Percentiles rank a stretch among this genome's conserved stretches.
Evolutionary conservation across 768 basidiomycete genomes (phyloP).

Genomic region (Leccinellum rugosiceps): DNA sequence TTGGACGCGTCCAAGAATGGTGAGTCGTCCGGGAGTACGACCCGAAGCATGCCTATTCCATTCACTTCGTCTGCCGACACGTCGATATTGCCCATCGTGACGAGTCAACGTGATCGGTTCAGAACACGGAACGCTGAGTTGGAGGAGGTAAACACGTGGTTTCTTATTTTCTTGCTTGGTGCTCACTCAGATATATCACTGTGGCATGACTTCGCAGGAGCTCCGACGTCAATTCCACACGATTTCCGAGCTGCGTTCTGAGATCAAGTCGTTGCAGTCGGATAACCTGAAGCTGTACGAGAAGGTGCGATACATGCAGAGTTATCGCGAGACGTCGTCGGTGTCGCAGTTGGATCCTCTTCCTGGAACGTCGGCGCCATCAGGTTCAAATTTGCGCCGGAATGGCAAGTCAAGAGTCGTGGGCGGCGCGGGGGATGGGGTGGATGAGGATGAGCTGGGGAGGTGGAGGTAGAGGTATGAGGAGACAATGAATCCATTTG

Average conservation of each 20-base stretch:
- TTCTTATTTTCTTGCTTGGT: not conserved
- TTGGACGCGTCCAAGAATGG: constrained; percentile 12
- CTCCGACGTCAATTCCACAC: constrained; percentile 92
- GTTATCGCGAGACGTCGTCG: constrained; percentile 76
- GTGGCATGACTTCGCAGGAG: constrained; percentile 51
- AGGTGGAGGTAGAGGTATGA: constrained; percentile 92
- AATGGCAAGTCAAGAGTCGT: not conserved
- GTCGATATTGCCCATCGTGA: constrained; percentile 97
- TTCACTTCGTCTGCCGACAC: constrained; percentile 79
- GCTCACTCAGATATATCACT: not conserved
- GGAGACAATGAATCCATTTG: constrained; percentile 97
- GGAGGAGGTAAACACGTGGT: constrained; percentile 67
- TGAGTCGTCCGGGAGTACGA: constrained; percentile 21
- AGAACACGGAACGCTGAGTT: constrained; percentile 94
- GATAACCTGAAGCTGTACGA: constrained; percentile 99
- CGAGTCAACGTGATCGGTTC: constrained; percentile 96
- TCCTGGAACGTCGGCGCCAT: constrained; percentile 40
- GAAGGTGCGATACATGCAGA: constrained; percentile 98
- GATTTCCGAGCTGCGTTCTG: constrained; percentile 89
- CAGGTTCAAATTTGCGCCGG: not conserved
- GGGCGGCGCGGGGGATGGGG: constrained; percentile 18
- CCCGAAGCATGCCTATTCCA: constrained; percentile 61
- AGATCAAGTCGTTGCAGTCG: constrained; percentile 87
- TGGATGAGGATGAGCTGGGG: constrained; percentile 53
- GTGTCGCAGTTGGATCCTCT: constrained; percentile 69